Percentiles rank a stretch among this genome's conserved stretches.
Evolutionary conservation across 257 asterid genomes (phyloP).

Genomic region (Fraxinus excelsior): DNA sequence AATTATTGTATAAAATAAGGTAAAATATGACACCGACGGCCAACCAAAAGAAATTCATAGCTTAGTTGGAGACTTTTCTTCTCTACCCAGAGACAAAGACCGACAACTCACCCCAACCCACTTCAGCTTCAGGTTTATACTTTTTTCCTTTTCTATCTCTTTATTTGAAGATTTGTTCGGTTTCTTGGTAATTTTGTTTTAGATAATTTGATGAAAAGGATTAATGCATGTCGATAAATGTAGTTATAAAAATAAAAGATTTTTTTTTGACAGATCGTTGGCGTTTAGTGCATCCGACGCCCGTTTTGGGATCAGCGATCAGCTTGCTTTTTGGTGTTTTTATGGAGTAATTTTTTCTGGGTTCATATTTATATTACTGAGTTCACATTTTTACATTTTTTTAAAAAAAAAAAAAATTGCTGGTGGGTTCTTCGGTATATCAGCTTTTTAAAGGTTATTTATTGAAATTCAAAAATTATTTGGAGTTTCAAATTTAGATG

Average conservation of each 20-base stretch:
- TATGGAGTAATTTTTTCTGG: constrained; percentile 18
- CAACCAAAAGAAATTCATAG: constrained; percentile 61
- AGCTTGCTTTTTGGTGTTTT: constrained; percentile 20
- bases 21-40: constrained; percentile 75
- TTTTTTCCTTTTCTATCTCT: constrained; percentile 9
- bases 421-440: constrained; percentile 7
- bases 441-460: constrained; percentile 7
- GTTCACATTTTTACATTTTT: background rate
- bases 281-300: constrained; percentile 15
- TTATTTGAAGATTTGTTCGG: background rate
- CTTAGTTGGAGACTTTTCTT: constrained; percentile 58
- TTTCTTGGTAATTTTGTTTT: constrained; percentile 12
- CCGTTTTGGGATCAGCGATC: constrained; percentile 16
- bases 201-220: constrained; percentile 40
- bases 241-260: background rate
- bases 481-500: background rate
- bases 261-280: constrained; percentile 29
- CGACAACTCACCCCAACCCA: constrained; percentile 1
- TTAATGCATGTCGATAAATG: constrained; percentile 11
- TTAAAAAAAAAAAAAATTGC: background rate
- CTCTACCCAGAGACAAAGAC: constrained; percentile 20
- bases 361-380: constrained; percentile 19
- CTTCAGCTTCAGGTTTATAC: background rate
- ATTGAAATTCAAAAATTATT: background rate
- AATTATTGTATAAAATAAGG: background rate